A percentile compares a stretch with the other conserved stretches of the same genome.
These are phyloP conservation scores for Phytopythium vexans DNA, from an alignment of 352 stramenopile species.

Conservation along the genomic window DNA sequence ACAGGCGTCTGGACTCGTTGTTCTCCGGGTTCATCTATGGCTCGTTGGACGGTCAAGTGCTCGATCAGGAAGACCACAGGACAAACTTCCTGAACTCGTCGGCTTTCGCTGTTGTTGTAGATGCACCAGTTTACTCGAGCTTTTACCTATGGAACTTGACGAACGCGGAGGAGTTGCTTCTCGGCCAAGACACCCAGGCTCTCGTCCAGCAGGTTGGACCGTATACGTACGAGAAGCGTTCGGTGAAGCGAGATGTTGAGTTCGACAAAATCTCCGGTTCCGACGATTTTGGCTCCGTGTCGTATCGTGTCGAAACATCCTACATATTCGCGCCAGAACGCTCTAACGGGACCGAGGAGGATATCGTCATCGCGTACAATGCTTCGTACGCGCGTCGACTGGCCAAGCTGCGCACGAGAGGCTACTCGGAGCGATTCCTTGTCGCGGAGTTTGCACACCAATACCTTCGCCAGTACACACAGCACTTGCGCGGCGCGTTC, in stretches of 20 bases:
- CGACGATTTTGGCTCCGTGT: constrained; percentile 32
- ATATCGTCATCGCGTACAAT: constrained; percentile 56
- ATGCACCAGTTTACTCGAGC: constrained; percentile 46
- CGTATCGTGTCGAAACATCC: constrained; percentile 41
- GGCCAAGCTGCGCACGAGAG: constrained; percentile 33
- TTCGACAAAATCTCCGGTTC: constrained; percentile 14
- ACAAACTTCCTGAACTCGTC: constrained; percentile 14
- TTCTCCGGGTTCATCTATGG: constrained; percentile 15
- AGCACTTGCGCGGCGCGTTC: constrained; percentile 41
- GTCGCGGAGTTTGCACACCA: constrained; percentile 57
- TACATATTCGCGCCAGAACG: constrained; percentile 44
- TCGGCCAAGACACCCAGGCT: constrained; percentile 17
- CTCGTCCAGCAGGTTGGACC: constrained; percentile 49
- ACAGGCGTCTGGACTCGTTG: constrained; percentile 6
- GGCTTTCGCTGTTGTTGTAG: constrained; percentile 39
- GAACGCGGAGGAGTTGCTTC: constrained; percentile 40
- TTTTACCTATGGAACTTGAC: constrained; percentile 79
- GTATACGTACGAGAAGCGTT: constrained; percentile 65
- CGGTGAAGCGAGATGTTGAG: constrained; percentile 51
- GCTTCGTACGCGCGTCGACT: constrained; percentile 53
- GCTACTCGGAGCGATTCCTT: constrained; percentile 56
- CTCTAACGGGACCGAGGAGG: constrained; percentile 62
- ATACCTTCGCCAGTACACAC: constrained; percentile 36
- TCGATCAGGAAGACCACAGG: neutral
- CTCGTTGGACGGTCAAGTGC: no score